Evolutionary conservation across 139 green algal species (phyloP), one percentile per base, ranked within the genome.

Genomic region (Ostreobium quekettii): DNA sequence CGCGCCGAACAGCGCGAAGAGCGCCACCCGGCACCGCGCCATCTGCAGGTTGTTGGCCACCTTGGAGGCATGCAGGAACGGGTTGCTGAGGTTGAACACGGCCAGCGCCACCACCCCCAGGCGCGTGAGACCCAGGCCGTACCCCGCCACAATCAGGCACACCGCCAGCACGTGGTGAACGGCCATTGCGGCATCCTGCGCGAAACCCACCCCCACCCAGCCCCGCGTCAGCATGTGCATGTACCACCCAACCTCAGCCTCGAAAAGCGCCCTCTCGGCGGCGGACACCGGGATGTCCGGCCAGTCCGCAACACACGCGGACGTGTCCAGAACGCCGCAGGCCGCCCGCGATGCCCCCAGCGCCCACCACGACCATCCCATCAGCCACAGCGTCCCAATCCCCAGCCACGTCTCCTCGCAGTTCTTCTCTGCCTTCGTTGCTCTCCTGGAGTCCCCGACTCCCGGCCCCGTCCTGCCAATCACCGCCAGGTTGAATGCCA

Each of bases 31-130:
- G 6, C 11, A 6, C 30, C 30, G 59, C 26, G 7, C 5, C 59
- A 38, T 39, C n/a, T 66, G 31, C 59, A 66, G 28, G 7, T 39
- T 30, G 32, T 66, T 48, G 8, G 59, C 59, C n/a, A 42, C 47
- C 24, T 66, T 66, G 26, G 59, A 37, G 5, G 47, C 11, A 19
- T 66, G 59, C 59, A 66, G 7, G 59, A 66, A 66, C 7, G 59
- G 59, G 47, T 39, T 66, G 59, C 59, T 66, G 4, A 39, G 42
- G 59, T 66, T 66, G 59, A 66, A 66, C n/a, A 66, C 5, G 5
- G 59, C 59, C 6, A 66, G 26, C 15, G 29, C 47, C 24, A 66
- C 11, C 31, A 66, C 29, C 31, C 59, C 59, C 59, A 66, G 24
- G 24, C 42, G n/a, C 26, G 47, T 5, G 31, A 66, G 24, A 39